phyloP scores from a whole-genome alignment of 2,329 filamentous ascomycete species.

The Colletotrichum abscissum region DNA sequence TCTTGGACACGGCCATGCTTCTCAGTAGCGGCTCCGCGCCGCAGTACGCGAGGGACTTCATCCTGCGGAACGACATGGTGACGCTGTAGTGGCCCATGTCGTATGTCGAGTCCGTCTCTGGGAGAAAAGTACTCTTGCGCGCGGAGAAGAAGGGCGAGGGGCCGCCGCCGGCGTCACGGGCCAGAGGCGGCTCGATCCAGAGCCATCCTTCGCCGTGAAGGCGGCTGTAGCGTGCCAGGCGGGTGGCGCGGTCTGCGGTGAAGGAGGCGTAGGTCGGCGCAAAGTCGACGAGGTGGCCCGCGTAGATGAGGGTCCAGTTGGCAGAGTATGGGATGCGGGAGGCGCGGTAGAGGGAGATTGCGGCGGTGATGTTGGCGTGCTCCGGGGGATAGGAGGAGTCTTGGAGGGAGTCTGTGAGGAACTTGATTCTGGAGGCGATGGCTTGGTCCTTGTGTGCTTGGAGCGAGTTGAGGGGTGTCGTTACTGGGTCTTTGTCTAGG shows the following conservation, averaged over 20 bases:
- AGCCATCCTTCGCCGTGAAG: constrained; percentile 54
- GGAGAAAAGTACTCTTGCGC: constrained; percentile 44
- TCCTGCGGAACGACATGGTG: constrained; percentile 43
- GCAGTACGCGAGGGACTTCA: not conserved
- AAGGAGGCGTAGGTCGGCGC: constrained; percentile 52
- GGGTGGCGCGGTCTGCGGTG: constrained; percentile 48
- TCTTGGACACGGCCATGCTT: not conserved
- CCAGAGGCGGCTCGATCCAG: constrained; percentile 58
- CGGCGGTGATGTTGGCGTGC: constrained; percentile 53
- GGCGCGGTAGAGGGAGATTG: constrained; percentile 53
- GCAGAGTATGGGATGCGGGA: constrained; percentile 52
- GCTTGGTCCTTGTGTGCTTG: constrained; percentile 26
- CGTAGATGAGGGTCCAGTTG: constrained; percentile 55
- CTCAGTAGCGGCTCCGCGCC: not conserved
- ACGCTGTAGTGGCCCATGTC: constrained; percentile 45
- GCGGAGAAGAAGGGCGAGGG: constrained; percentile 38
- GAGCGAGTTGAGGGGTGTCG: constrained; percentile 16
- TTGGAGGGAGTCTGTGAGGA: constrained; percentile 45
- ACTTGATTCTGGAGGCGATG: constrained; percentile 46
- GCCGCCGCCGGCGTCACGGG: constrained; percentile 36
- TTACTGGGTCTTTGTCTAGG: not conserved
- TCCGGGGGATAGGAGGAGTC: constrained; percentile 49
- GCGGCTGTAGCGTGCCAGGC: constrained; percentile 51
- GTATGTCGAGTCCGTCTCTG: constrained; percentile 40
- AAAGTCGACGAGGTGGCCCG: constrained; percentile 53